Percentiles rank a stretch among this genome's conserved stretches.
phyloP scores from a whole-genome alignment of 495 filamentous ascomycete genomes.

The Xylaria longipes region DNA sequence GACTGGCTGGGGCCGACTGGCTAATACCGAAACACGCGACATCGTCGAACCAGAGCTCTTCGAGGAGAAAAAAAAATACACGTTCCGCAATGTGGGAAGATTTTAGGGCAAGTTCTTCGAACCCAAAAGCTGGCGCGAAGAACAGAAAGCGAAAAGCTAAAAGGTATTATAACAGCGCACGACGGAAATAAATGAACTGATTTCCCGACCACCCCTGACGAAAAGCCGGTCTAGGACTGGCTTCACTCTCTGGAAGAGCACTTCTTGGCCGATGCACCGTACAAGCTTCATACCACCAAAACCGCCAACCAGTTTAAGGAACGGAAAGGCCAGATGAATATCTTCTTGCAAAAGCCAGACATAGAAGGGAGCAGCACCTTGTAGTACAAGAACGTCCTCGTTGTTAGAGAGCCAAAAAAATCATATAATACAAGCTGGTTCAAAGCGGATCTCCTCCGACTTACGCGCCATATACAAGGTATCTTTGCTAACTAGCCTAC shows the following conservation, averaged over 20 bases:
- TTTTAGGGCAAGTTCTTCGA: conserved; percentile 22
- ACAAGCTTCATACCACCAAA: conserved; percentile 5
- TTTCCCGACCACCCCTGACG: background rate
- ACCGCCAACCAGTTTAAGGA: conserved; percentile 13
- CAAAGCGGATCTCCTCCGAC: conserved; percentile 3
- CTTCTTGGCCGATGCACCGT: background rate
- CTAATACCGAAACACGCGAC: conserved; percentile 11
- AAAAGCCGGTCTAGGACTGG: conserved; percentile 17
- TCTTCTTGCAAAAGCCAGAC: conserved; percentile 12
- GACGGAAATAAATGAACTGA: conserved; percentile 12
- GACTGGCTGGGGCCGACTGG: conserved; percentile 11
- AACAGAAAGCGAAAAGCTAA: conserved; percentile 10
- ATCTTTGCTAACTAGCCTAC: conserved; percentile 25
- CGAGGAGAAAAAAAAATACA: conserved; percentile 15
- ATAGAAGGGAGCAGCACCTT: background rate
- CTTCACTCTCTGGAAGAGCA: conserved; percentile 9
- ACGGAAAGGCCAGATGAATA: conserved; percentile 17
- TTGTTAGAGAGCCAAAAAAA: conserved; percentile 14
- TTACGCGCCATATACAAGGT: conserved; percentile 8
- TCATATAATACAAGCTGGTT: background rate
- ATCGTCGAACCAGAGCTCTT: conserved; percentile 14
- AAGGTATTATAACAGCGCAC: conserved; percentile 4
- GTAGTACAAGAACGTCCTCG: conserved; percentile 15
- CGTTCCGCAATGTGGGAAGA: conserved; percentile 13
- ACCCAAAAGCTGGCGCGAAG: conserved; percentile 13